Base-by-base conservation (phyloP, 2,329 filamentous ascomycete species). In the Zelopaecilomyces penicillatus region DNA sequence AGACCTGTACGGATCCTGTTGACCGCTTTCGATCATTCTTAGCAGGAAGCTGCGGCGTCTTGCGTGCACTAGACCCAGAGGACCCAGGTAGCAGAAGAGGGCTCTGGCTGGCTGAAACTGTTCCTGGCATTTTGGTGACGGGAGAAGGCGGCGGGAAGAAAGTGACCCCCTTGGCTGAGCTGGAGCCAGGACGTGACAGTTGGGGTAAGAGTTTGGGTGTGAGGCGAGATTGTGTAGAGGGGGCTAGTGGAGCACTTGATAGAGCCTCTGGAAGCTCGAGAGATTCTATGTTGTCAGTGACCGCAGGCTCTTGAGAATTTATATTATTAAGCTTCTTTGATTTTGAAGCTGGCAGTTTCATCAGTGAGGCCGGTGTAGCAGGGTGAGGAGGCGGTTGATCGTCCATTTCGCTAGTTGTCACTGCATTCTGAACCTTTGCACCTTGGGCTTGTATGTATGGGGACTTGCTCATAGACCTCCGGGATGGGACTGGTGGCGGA, bases 341-440 rank as follows among this genome's bases (percentile, higher is more conserved):
- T 54, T 70, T 70, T 55, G 76, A 76, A 28, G 75, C 72, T 4
- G 73, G 74, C 37, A 91, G 72, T 55, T 80, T 84, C 85, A 96
- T 95, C 47, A 95, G 67, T 5, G 89, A 95, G 6, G 90, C 87
- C 1, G 89, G 89, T 0, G 89, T 95, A 2, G 87, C 89, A 8
- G 87, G 86, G 42, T 81, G 78, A 54, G 67, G 69, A 42, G 69
- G 70, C 26, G 65, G 56, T 7, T 46, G 49, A 30, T 33, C 45
- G 5, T 44, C 50, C 26, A 33, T 37, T 26, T 43, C 38, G 12
- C 30, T 11, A 11, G 31, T 8, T 26, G 26, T 37, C 8, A 34
- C 39, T 10, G 26, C 31, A 5, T 39, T 26, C 35, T 57, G 54
- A 10, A 55, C 50, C 37, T 47, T 55, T 28, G 53, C 55, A 39